These are phyloP conservation scores for Boehmeria nivea DNA, from an alignment of 306 rosid genomes.

Conservation along the genomic window DNA sequence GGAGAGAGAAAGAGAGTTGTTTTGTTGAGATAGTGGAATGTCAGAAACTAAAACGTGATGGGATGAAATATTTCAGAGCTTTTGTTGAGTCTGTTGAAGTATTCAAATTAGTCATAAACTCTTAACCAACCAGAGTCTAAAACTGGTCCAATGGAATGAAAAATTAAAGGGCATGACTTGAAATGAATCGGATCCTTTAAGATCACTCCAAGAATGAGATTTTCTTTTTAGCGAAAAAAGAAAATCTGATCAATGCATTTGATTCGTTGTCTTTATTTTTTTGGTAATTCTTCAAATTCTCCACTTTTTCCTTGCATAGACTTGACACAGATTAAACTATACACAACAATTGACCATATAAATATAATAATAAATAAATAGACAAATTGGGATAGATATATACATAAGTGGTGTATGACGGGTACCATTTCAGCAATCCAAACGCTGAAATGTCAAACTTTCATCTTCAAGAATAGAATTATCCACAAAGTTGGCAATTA, in stretches of 20 bases:
- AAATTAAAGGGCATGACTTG: too few relatives aligned
- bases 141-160: neutral
- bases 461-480: neutral
- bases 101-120: too few relatives aligned
- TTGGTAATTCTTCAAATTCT: too few relatives aligned
- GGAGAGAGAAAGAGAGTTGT: neutral
- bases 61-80: slow-evolving; percentile 28
- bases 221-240: neutral
- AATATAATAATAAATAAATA: neutral
- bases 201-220: neutral
- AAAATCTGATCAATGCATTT: neutral
- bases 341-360: too few relatives aligned
- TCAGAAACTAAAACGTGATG: slow-evolving; percentile 32
- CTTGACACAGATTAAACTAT: too few relatives aligned
- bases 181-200: too few relatives aligned
- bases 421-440: too few relatives aligned
- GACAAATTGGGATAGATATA: neutral
- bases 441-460: neutral
- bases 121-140: slow-evolving; percentile 3
- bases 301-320: too few relatives aligned
- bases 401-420: too few relatives aligned
- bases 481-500: neutral
- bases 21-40: slow-evolving; percentile 10
- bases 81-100: slow-evolving; percentile 8
- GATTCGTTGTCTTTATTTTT: neutral